These are phyloP conservation scores for Rhizopus sp. DNA, from an alignment of 371 early-diverging fungal genomes.

Conservation along the genomic window DNA sequence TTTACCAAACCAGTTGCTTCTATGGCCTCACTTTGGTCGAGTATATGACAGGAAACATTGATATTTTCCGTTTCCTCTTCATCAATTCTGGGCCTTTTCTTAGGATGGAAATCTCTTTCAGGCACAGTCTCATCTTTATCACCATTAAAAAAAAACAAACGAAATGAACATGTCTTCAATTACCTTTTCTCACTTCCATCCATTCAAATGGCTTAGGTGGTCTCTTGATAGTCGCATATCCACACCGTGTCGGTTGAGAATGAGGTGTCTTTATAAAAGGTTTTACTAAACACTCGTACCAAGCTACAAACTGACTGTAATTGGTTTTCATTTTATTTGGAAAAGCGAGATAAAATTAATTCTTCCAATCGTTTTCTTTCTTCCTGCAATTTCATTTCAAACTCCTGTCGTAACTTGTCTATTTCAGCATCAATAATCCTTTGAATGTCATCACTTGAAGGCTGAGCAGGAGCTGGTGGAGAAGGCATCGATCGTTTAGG, in stretches of 20 bases:
- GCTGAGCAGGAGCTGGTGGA: slow-evolving; percentile 23
- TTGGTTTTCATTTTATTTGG: slow-evolving; percentile 3
- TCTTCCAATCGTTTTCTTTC: slow-evolving; percentile 33
- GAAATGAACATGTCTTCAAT: neutral
- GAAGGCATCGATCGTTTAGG: slow-evolving; percentile 49
- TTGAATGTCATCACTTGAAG: slow-evolving; percentile 21
- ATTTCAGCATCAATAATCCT: slow-evolving; percentile 40
- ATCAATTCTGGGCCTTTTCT: neutral
- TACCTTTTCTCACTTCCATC: neutral
- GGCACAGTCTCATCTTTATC: neutral
- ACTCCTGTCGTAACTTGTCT: slow-evolving; percentile 46
- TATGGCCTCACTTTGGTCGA: too few species aligned
- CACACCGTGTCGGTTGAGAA: neutral
- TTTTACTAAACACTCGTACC: neutral
- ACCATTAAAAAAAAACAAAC: neutral
- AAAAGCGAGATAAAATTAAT: neutral
- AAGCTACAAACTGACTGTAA: slow-evolving; percentile 1
- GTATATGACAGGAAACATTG: neutral
- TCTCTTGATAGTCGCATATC: neutral
- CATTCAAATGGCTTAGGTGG: neutral
- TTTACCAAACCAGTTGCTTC: too few species aligned
- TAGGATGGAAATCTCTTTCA: neutral
- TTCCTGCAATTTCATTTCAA: slow-evolving; percentile 39
- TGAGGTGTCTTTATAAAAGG: slow-evolving; percentile 1
- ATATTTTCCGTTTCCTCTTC: neutral